phyloP scores from a whole-genome alignment of 495 filamentous ascomycete species.

The Tuber indicum region DNA sequence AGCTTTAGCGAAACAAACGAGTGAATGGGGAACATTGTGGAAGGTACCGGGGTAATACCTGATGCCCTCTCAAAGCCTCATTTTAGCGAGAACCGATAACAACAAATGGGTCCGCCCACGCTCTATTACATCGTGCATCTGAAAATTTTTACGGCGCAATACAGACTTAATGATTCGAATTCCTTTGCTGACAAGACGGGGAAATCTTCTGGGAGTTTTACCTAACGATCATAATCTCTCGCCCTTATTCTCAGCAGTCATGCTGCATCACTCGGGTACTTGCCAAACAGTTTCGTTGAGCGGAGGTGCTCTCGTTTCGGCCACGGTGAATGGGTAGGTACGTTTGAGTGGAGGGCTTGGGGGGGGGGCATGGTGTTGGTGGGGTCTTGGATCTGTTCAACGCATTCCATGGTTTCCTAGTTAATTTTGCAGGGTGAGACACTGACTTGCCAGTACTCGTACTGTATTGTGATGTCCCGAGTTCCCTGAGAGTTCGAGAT shows the following conservation, averaged over 20 bases:
- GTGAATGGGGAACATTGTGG: neutral
- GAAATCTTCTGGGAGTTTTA: neutral
- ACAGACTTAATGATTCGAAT: neutral
- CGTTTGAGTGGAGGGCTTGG: neutral
- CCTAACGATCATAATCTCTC: neutral
- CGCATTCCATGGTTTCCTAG: neutral
- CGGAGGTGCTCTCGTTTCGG: neutral
- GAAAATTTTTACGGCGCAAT: neutral
- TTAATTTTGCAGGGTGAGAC: neutral
- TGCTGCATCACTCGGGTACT: neutral
- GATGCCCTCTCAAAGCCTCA: neutral
- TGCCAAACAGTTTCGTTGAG: neutral
- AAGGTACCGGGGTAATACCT: neutral
- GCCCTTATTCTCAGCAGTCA: neutral
- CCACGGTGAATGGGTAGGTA: neutral
- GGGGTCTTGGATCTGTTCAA: neutral
- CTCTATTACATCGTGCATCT: neutral
- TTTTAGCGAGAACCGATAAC: neutral
- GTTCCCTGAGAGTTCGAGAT: neutral
- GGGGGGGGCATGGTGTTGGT: neutral
- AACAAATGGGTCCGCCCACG: neutral
- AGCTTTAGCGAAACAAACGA: neutral
- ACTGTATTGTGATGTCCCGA: neutral
- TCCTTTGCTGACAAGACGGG: neutral
- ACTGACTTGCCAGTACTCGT: neutral